These are phyloP conservation scores for Sugiyamaella paludigena DNA, from an alignment of 1,139 yeast genomes.

Conservation along the genomic window DNA sequence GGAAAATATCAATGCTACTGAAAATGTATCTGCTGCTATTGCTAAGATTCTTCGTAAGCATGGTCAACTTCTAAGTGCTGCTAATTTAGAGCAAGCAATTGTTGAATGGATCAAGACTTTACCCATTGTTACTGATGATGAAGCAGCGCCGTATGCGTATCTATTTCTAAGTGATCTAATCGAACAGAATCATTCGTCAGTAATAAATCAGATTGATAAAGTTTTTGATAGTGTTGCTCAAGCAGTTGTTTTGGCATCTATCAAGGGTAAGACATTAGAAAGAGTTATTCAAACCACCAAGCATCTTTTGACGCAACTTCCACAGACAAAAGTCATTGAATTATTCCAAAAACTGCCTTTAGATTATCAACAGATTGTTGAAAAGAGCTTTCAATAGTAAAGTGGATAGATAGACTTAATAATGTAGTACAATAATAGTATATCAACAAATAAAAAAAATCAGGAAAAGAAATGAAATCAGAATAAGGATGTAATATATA, in stretches of 20 bases:
- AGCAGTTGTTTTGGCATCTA: slow-evolving; percentile 67
- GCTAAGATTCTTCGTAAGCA: slow-evolving; percentile 59
- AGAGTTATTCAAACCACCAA: slow-evolving; percentile 57
- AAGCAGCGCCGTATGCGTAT: slow-evolving; percentile 88
- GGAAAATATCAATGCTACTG: slow-evolving; percentile 84
- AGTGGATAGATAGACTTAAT: too few species aligned
- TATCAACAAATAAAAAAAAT: too few species aligned
- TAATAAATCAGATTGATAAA: slow-evolving; percentile 56
- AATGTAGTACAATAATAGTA: too few species aligned
- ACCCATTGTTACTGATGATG: slow-evolving; percentile 81
- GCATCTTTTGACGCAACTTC: slow-evolving; percentile 43
- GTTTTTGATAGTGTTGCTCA: slow-evolving; percentile 73
- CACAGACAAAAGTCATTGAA: slow-evolving; percentile 63
- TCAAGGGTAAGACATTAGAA: slow-evolving; percentile 69
- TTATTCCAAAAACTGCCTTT: slow-evolving; percentile 62
- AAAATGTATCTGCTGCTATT: slow-evolving; percentile 76
- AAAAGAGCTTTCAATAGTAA: slow-evolving; percentile 39
- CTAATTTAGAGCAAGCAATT: slow-evolving; percentile 61
- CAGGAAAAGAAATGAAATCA: neutral
- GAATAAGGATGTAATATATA: slow-evolving; percentile 11
- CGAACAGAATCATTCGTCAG: slow-evolving; percentile 63
- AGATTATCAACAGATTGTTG: slow-evolving; percentile 59
- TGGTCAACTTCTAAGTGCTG: slow-evolving; percentile 49
- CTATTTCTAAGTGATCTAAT: slow-evolving; percentile 72
- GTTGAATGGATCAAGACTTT: slow-evolving; percentile 77